Conservation (phyloP, 2,329 filamentous ascomycete species). For the Ophiocordyceps camponoti-rufipedis region DNA sequence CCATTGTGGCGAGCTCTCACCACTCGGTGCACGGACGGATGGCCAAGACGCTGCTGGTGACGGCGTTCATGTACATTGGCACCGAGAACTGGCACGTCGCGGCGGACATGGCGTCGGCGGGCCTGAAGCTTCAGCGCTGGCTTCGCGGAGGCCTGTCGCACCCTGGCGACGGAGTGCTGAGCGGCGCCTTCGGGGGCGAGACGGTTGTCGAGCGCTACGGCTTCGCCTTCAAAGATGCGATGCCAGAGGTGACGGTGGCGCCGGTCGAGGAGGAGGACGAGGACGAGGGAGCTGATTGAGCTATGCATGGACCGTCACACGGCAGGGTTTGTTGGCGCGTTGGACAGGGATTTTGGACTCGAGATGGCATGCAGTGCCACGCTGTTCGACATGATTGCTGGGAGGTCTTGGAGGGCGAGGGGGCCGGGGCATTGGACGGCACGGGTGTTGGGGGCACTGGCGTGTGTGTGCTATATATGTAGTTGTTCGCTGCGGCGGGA, state of each 20-base stretch:
- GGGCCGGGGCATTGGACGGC: not conserved
- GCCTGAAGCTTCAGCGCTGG: slow-evolving; percentile 23
- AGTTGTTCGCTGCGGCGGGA: not conserved
- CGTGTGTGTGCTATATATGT: not conserved
- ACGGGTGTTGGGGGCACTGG: not conserved
- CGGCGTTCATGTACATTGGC: slow-evolving; percentile 24
- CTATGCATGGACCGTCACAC: not conserved
- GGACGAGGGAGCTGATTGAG: not conserved
- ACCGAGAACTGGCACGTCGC: slow-evolving; percentile 30
- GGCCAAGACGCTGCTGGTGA: slow-evolving; percentile 25
- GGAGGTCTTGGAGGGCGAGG: not conserved
- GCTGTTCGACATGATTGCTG: slow-evolving; percentile 1
- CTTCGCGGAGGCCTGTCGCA: slow-evolving; percentile 11
- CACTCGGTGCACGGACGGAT: slow-evolving; percentile 21
- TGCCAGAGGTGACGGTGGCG: slow-evolving; percentile 6
- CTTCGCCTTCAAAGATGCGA: slow-evolving; percentile 9
- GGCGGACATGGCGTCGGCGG: slow-evolving; percentile 16
- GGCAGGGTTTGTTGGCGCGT: not conserved
- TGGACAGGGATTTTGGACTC: too few species aligned
- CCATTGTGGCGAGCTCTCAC: slow-evolving; percentile 21
- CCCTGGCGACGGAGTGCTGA: slow-evolving; percentile 2
- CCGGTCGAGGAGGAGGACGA: slow-evolving; percentile 2
- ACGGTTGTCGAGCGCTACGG: slow-evolving; percentile 9
- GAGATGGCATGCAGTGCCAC: slow-evolving; percentile 4
- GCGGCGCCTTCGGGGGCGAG: slow-evolving; percentile 7